Base-by-base conservation (phyloP, 768 basidiomycete species). In the Lactarius deliciosus region DNA sequence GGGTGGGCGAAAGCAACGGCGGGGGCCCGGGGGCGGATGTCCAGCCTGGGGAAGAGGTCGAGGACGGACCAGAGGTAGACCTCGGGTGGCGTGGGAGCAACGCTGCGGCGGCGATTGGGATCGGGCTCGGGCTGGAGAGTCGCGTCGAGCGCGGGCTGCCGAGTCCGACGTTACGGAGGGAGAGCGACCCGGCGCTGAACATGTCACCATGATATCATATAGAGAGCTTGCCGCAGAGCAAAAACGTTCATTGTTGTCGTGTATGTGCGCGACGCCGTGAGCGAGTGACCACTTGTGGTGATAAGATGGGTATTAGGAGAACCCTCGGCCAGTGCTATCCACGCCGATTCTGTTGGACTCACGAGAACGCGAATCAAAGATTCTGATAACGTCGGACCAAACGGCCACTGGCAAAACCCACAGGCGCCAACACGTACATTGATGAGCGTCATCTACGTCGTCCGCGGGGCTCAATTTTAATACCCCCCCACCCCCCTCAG, bases 21-120 rank as follows among this genome's bases (percentile, higher is more conserved):
- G 25, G 11, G 38, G 61, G 58, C 38, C 50, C 56, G 0, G 69
- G 71, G 32, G 32, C 32, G 8, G 32, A 32, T 32, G 32, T 32
- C 32, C 7, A 32, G 6, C 32, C 32, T 32, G 32, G 32, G 50
- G 68, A 72, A 22, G 76, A 77, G n/a, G 40, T 25, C 11, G 50
- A 53, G 22, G 50, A 53, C 6, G 50, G 63, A 13, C 47, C 40
- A 6, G 79, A 74, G 47, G 77, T 78, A 16, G 78, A 79, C 0
- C 75, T 64, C 11, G 77, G 71, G n/a, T 70, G 72, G 16, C 50
- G 50, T 22, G 79, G 80, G 53, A 80, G 80, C 32, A 79, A 80
- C 25, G 75, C 75, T 53, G 75, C 22, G 25, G 13, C 15, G 13
- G 13, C 79, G 57, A 76, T 74, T 15, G 73, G 72, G 25, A 50